A percentile compares a stretch with the other conserved stretches of the same genome.
Evolutionary conservation across 2,329 filamentous ascomycete genomes (phyloP).

Genomic region (Alternaria burnsii): DNA sequence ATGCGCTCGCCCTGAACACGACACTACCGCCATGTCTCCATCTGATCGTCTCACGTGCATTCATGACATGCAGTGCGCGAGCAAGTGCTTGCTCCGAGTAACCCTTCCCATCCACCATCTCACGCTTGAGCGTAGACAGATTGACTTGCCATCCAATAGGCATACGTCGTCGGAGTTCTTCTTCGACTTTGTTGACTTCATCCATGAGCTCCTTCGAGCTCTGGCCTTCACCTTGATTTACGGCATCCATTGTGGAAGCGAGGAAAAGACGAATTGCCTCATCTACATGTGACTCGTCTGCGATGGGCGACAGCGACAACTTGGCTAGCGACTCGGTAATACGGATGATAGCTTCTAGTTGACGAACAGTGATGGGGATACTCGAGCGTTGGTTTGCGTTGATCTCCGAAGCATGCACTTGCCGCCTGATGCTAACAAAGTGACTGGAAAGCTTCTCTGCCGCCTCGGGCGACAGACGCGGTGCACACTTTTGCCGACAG

Average conservation of each 20-base stretch:
- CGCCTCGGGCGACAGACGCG: slow-evolving; percentile 86
- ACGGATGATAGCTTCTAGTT: slow-evolving; percentile 95
- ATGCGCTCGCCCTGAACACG: slow-evolving; percentile 34
- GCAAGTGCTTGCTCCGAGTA: slow-evolving; percentile 89
- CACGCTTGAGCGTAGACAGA: slow-evolving; percentile 81
- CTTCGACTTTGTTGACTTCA: slow-evolving; percentile 85
- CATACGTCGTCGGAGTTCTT: slow-evolving; percentile 84
- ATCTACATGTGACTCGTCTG: slow-evolving; percentile 90
- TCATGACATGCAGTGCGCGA: slow-evolving; percentile 83
- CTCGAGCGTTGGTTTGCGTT: slow-evolving; percentile 89
- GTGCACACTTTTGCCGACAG: slow-evolving; percentile 93
- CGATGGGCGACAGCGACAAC: slow-evolving; percentile 82
- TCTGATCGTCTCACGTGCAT: slow-evolving; percentile 85
- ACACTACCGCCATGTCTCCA: slow-evolving; percentile 70
- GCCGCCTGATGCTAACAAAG: slow-evolving; percentile 93
- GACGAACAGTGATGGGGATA: slow-evolving; percentile 96
- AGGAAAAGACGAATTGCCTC: slow-evolving; percentile 97
- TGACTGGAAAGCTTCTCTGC: slow-evolving; percentile 96
- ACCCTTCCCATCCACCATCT: slow-evolving; percentile 91
- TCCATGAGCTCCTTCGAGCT: slow-evolving; percentile 90
- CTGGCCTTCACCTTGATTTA: slow-evolving; percentile 82
- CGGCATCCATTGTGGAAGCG: slow-evolving; percentile 96
- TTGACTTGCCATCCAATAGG: slow-evolving; percentile 97
- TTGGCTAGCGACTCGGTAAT: slow-evolving; percentile 97
- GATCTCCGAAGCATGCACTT: slow-evolving; percentile 90